Evolutionary conservation across 768 basidiomycete species (phyloP).

Genomic region (Auricularia sp.): DNA sequence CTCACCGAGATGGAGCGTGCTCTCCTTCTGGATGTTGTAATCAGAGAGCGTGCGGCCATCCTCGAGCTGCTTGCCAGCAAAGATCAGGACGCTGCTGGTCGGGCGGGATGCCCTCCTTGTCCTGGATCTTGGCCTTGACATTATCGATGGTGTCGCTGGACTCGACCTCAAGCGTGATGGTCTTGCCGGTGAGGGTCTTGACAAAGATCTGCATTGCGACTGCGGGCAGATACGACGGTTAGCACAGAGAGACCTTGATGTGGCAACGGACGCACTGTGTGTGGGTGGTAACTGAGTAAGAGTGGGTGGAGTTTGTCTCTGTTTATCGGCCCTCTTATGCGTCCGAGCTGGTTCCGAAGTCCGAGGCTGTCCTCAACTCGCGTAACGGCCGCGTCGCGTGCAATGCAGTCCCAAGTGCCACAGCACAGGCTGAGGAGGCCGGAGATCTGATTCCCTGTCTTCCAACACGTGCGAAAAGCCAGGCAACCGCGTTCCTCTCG

Average conservation of each 20-base stretch:
- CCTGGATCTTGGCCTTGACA: constrained; percentile 76
- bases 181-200: constrained; percentile 84
- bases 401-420: no score
- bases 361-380: neutral
- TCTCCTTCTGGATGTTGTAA: constrained; percentile 94
- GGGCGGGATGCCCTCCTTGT: constrained; percentile 79
- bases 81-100: constrained; percentile 95
- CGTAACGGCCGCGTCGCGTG: constrained; percentile 5
- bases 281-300: constrained; percentile 9
- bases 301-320: neutral
- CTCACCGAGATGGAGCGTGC: constrained; percentile 63
- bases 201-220: constrained; percentile 75
- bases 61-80: constrained; percentile 91
- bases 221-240: constrained; percentile 11
- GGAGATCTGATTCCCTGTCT: no score
- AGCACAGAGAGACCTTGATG: no score
- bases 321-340: neutral
- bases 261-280: constrained; percentile 14
- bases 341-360: neutral
- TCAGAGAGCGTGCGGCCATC: constrained; percentile 86
- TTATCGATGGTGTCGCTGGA: constrained; percentile 70
- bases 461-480: neutral
- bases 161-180: constrained; percentile 81
- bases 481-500: neutral
- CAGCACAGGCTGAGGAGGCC: no score